These are phyloP conservation scores for Limnanthes douglasii DNA, from an alignment of 345 rosid species.

Conservation along the genomic window DNA sequence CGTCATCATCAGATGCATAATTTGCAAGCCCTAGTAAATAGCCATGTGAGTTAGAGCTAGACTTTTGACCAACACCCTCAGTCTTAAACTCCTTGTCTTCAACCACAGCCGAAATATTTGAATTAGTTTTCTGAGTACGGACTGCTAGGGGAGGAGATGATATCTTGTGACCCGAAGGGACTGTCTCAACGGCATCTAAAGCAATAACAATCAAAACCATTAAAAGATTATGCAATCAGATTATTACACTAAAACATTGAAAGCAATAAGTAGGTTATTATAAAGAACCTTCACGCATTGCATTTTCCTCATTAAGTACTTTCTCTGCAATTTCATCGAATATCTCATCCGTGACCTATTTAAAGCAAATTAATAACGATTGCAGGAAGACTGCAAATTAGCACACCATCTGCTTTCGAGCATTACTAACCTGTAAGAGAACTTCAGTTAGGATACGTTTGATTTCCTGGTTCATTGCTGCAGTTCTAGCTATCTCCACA, in stretches of 20 bases:
- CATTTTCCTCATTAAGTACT: conserved; percentile 70
- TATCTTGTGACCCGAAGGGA: conserved; percentile 20
- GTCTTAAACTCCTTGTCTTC: conserved; percentile 19
- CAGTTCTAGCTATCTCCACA: conserved; percentile 50
- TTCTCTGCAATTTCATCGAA: conserved; percentile 93
- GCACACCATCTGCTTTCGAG: conserved; percentile 10
- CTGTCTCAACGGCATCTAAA: conserved; percentile 25
- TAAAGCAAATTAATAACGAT: conserved; percentile 11
- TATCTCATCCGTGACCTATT: conserved; percentile 88
- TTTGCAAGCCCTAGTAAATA: conserved; percentile 85
- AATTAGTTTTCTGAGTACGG: conserved; percentile 33
- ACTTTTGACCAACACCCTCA: conserved; percentile 27
- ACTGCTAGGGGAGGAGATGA: conserved; percentile 21
- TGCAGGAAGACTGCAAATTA: conserved; percentile 1
- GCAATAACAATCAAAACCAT: conserved; percentile 7
- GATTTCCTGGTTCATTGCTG: conserved; percentile 82
- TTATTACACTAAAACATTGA: conserved; percentile 1
- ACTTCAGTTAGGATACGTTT: conserved; percentile 90
- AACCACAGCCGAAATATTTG: conserved; percentile 30
- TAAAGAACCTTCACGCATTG: conserved; percentile 34
- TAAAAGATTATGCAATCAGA: conserved; percentile 2
- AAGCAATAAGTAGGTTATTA: conserved; percentile 4
- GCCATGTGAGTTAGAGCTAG: conserved; percentile 45
- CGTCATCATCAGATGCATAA: conserved; percentile 85
- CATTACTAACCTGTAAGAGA: conserved; percentile 57